Percentiles rank a stretch among this genome's conserved stretches.
Conservation (phyloP, 2,329 filamentous ascomycete species). For the Paraphoma chrysanthemicola region DNA sequence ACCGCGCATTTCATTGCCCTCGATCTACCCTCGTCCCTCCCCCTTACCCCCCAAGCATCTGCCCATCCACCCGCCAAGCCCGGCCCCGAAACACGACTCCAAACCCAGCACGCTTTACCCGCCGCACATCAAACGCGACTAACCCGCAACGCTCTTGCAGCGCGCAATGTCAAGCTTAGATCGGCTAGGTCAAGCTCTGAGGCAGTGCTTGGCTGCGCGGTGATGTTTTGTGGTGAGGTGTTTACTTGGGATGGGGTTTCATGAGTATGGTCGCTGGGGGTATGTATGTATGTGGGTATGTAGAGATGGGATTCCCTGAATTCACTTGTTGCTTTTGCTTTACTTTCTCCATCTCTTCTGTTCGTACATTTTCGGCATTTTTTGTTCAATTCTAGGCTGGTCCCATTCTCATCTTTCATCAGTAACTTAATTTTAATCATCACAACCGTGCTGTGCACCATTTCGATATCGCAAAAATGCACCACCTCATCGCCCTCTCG, state of each 20-base stretch:
- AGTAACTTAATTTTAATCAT: background rate
- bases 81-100: conserved; percentile 34
- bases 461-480: conserved; percentile 7
- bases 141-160: conserved; percentile 10
- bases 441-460: background rate
- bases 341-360: background rate
- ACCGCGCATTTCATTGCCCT: too few species aligned
- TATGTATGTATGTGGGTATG: background rate
- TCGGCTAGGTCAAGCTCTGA: conserved; percentile 20
- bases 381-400: too few species aligned
- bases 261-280: background rate
- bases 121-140: conserved; percentile 32
- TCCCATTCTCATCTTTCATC: background rate
- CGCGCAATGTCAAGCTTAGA: conserved; percentile 19
- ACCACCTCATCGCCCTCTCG: conserved; percentile 14
- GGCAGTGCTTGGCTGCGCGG: conserved; percentile 21
- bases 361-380: background rate
- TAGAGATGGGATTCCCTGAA: background rate
- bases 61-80: conserved; percentile 19
- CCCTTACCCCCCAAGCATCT: too few species aligned
- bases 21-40: too few species aligned
- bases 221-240: conserved; percentile 14
- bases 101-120: conserved; percentile 36
- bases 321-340: background rate
- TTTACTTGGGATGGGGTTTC: background rate